phyloP scores from a whole-genome alignment of 2,329 filamentous ascomycete species.

The Neocucurbitaria cava region DNA sequence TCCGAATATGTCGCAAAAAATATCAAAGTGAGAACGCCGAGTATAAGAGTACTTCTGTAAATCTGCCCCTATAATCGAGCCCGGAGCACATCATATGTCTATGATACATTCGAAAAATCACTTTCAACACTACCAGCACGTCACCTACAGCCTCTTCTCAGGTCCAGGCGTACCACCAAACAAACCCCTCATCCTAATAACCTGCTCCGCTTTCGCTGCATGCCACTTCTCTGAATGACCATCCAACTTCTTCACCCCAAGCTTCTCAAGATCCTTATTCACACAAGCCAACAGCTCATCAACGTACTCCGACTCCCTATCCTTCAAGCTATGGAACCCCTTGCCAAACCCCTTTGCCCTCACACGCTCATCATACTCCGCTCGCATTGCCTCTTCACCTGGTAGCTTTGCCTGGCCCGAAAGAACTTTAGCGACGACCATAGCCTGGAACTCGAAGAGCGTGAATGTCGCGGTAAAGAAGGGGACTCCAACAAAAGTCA shows the following conservation, averaged over 20 bases:
- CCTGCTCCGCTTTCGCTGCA: conserved; percentile 40
- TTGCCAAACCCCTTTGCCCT: conserved; percentile 51
- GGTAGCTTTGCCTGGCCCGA: conserved; percentile 61
- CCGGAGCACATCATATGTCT: too few species aligned
- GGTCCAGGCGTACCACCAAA: conserved; percentile 9
- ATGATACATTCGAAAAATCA: too few species aligned
- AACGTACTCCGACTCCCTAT: conserved; percentile 50
- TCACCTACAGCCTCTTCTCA: conserved; percentile 10
- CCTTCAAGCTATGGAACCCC: conserved; percentile 54
- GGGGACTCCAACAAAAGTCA: conserved; percentile 69
- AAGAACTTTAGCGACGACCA: conserved; percentile 65
- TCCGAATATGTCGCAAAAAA: too few species aligned
- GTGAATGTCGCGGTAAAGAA: conserved; percentile 73
- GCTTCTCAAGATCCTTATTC: conserved; percentile 38
- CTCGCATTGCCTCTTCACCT: conserved; percentile 49
- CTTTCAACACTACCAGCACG: conserved; percentile 12
- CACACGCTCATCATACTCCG: conserved; percentile 49
- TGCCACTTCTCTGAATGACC: conserved; percentile 50
- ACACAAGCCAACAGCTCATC: conserved; percentile 49
- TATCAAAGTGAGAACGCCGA: too few species aligned
- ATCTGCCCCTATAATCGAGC: too few species aligned
- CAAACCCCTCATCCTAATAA: conserved; percentile 42
- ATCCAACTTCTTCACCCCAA: conserved; percentile 25
- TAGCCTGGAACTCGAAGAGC: conserved; percentile 73
- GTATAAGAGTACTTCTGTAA: too few species aligned